phyloP scores from a whole-genome alignment of 108 stramenopile genomes.

The Aurantiochytrium sp. region DNA sequence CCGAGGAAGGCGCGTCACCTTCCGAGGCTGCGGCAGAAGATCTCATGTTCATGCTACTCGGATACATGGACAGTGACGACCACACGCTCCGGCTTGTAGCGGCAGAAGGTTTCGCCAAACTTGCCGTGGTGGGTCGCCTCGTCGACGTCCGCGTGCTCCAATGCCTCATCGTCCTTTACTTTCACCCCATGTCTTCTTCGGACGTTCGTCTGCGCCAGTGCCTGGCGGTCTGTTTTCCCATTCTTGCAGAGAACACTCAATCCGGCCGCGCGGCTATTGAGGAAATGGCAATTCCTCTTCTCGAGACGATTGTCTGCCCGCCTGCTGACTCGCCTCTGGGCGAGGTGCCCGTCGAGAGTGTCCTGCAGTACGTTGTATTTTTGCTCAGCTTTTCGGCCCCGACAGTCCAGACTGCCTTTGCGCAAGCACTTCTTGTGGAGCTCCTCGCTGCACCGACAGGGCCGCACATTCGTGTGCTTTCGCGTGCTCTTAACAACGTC shows the following conservation, averaged over 20 bases:
- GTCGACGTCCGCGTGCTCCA: not conserved
- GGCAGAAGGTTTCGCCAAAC: conserved; percentile 5
- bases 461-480: not conserved
- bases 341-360: not conserved
- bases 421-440: not conserved
- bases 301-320: not conserved
- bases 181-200: not conserved
- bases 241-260: not conserved
- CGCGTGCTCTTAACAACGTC: not conserved
- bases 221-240: not conserved
- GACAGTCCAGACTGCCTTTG: not conserved
- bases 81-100: not conserved
- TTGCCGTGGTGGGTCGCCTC: not conserved
- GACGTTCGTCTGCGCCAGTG: not conserved
- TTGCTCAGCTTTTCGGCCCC: not conserved
- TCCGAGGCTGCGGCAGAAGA: not conserved
- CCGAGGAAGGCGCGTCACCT: not conserved
- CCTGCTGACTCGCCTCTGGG: not conserved
- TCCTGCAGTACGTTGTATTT: not conserved
- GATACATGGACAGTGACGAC: not conserved
- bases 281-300: not conserved
- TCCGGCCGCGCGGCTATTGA: not conserved
- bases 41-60: not conserved
- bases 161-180: not conserved
- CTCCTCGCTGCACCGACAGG: not conserved